Base-by-base conservation (phyloP, 1,139 yeast genomes). In the Hyphopichia pseudoburtonii region DNA sequence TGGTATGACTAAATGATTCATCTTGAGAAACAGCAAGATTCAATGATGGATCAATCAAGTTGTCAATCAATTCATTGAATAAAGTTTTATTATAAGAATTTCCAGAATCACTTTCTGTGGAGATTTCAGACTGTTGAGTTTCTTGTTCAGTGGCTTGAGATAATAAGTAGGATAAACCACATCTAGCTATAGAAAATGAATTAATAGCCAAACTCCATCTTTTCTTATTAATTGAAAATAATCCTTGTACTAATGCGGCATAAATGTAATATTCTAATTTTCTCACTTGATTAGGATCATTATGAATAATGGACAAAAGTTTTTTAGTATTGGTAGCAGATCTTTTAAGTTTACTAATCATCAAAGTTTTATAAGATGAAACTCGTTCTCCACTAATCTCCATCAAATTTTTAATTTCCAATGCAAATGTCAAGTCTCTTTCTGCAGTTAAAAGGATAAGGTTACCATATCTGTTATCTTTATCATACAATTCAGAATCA, bases 21-120 rank as follows among this genome's bases (percentile, higher is more conserved):
- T 55, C 54, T 50, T 79, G 82, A 34, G 75, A 69, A 17, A 75
- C 60, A 0, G 89, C 77, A 44, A 82, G 67, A 35, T 73, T 73
- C 47, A 86, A 68, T 3, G 86, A 73, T 12, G 92, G 89, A 51
- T 86, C 94, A 19, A 87, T 74, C n/a, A 69, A 50, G 6, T 77
- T 69, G 34, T 80, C 82, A 32, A 80, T 60, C 30, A 82, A 58
- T 43, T 84, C 92, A 35, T 66, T 62, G 45, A 78, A 70, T 25
- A 80, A 55, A 17, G 77, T 73, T 36, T 67, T 70, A 32, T 62
- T 62, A 36, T 57, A 56, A 17, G 49, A 47, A 8, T 32, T 44
- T n/a, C 50, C 53, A n/a, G 52, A 55, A 5, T 45, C 47, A 2
- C 44, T 47, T 1, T 41, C 46, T 17, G 42, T 43, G 5, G 16